These are phyloP conservation scores for Aspergillus tubingensis DNA, from an alignment of 2,329 filamentous ascomycete species.

Conservation along the genomic window DNA sequence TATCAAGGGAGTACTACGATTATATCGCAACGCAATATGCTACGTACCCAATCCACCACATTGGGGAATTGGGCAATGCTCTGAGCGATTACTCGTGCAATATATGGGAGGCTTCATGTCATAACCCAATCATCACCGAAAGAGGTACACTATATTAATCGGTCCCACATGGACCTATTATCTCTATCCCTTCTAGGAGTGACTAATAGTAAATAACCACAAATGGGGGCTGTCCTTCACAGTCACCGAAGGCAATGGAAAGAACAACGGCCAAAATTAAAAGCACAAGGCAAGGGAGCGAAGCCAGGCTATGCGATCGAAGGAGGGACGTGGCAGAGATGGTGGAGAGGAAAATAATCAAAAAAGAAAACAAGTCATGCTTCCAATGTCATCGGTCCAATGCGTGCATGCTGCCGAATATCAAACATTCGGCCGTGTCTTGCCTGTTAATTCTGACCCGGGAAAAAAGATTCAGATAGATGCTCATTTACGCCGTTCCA, in stretches of 20 bases:
- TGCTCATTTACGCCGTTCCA: conserved; percentile 21
- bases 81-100: no score
- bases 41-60: no score
- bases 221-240: conserved; percentile 14
- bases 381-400: conserved; percentile 4
- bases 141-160: conserved; percentile 1
- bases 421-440: conserved; percentile 9
- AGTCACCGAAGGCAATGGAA: not conserved
- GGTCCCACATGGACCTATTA: conserved; percentile 17
- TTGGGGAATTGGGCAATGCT: no score
- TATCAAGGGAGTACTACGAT: no score
- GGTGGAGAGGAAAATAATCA: conserved; percentile 1
- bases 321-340: not conserved
- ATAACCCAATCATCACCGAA: not conserved
- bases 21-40: no score
- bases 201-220: conserved; percentile 20
- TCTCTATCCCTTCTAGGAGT: conserved; percentile 21
- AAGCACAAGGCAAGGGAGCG: conserved; percentile 3
- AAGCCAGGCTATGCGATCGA: not conserved
- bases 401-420: conserved; percentile 8
- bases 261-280: not conserved
- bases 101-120: no score
- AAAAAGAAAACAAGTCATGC: conserved; percentile 6
- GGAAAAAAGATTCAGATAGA: conserved; percentile 11
- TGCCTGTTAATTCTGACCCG: conserved; percentile 12